Conservation (phyloP, 768 basidiomycete genomes). For the Cystoderma amianthinum region DNA sequence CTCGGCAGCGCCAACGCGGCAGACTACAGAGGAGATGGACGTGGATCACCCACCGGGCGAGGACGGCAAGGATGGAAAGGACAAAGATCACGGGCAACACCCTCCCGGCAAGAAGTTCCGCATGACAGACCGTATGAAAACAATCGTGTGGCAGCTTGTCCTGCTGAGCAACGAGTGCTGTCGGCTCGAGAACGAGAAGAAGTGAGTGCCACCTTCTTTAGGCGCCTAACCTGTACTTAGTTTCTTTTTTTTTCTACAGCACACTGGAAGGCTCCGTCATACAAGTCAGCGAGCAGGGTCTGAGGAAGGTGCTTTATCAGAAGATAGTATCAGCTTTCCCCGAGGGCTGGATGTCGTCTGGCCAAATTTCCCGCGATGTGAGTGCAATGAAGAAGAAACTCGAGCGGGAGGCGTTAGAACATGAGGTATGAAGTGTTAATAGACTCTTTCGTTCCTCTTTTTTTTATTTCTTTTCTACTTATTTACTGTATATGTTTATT, state of each 20-base stretch:
- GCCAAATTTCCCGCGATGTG: constrained; percentile 85
- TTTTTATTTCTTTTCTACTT: neutral
- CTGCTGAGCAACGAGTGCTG: constrained; percentile 80
- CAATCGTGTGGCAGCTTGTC: constrained; percentile 73
- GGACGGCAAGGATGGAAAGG: constrained; percentile 7
- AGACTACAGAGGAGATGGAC: constrained; percentile 42
- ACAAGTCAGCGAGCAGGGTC: constrained; percentile 74
- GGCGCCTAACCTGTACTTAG: constrained; percentile 1
- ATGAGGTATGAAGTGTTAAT: constrained; percentile 33
- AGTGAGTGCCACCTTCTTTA: constrained; percentile 19
- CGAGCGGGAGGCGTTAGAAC: constrained; percentile 66
- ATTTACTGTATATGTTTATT: neutral
- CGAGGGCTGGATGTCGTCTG: constrained; percentile 78
- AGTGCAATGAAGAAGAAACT: constrained; percentile 81
- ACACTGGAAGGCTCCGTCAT: constrained; percentile 63
- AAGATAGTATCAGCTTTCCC: constrained; percentile 84
- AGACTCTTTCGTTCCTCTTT: neutral
- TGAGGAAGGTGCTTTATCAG: constrained; percentile 76
- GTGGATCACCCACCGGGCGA: constrained; percentile 16
- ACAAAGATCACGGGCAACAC: constrained; percentile 30
- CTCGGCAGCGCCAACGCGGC: constrained; percentile 32
- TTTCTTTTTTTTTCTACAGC: constrained; percentile 10
- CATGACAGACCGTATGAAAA: constrained; percentile 77
- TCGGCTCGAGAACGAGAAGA: constrained; percentile 45
- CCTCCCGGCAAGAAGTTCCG: constrained; percentile 74